Conservation (phyloP, 768 basidiomycete species). For the Termitomyces sp. region DNA sequence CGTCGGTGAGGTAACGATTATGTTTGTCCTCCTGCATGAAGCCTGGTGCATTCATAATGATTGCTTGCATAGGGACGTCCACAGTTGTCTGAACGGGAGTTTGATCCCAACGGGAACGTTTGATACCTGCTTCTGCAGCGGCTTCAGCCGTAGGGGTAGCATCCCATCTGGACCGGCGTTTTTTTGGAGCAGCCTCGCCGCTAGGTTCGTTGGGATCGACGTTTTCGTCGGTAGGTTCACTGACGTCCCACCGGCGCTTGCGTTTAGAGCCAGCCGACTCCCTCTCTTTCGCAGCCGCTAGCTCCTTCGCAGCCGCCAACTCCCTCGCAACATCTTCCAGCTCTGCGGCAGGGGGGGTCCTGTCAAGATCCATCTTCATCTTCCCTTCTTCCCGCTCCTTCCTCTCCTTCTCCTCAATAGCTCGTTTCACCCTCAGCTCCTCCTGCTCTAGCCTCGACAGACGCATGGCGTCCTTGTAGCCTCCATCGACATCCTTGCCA, state of each 20-base stretch:
- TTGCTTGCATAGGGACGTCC: conserved; percentile 71
- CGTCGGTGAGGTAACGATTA: conserved; percentile 93
- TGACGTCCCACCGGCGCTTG: conserved; percentile 81
- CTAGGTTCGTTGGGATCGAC: conserved; percentile 58
- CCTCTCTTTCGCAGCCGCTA: conserved; percentile 30
- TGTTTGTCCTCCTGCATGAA: conserved; percentile 94
- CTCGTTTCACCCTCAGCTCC: conserved; percentile 77
- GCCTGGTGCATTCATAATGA: conserved; percentile 86
- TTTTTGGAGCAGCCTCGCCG: conserved; percentile 78
- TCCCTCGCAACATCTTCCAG: conserved; percentile 72
- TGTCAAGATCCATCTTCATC: conserved; percentile 87
- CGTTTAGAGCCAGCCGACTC: conserved; percentile 56
- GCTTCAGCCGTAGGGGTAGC: conserved; percentile 82
- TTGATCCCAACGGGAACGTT: conserved; percentile 97
- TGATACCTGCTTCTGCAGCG: conserved; percentile 61
- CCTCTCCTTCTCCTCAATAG: conserved; percentile 88
- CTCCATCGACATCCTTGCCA: conserved; percentile 72
- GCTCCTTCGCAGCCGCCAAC: conserved; percentile 54
- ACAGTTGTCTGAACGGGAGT: conserved; percentile 62
- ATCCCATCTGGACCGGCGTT: conserved; percentile 95
- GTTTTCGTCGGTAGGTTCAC: conserved; percentile 63
- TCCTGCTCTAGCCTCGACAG: conserved; percentile 89
- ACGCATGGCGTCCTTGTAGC: conserved; percentile 97
- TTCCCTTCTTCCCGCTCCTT: conserved; percentile 69
- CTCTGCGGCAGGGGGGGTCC: conserved; percentile 84